Evolutionary conservation across 176 grass and related monocot genomes (phyloP), one percentile per base, ranked within the genome.

Genomic region (Cymbopogon citratus): DNA sequence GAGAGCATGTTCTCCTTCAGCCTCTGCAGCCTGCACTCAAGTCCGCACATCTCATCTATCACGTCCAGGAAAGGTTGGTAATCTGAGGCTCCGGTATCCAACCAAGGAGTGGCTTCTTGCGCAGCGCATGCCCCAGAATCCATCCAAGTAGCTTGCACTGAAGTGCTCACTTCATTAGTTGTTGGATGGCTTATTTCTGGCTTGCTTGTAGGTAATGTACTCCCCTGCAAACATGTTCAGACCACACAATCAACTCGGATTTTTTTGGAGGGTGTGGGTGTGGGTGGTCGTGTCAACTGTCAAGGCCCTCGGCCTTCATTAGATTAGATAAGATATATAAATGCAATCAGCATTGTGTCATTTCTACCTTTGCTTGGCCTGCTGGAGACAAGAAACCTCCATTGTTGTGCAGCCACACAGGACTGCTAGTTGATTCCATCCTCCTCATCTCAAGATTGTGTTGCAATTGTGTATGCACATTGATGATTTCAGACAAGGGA

Each of bases 11-110:
- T 72, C 82, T 90, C 83, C 87, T 88, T 89, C 77, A 99, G 69
- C 21, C 76, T 88, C 69, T 85, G 89, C 81, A 99, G 49, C 80
- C 89, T 91, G 56, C 85, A 62, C 59, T 95, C 84, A 1, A 99
- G 85, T 0, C 74, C 80, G 19, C 82, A 93, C 38, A 93, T 79
- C 14, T 87, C 89, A 59, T 91, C 83, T 9, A 93, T 64, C 46
- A 93, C 82, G 76, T 87, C 75, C 29, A 91, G 75, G 66, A 88
- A 77, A 71, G 85, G 83, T 40, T 85, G 78, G 79, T 93, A 84
- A 9, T 80, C 85, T 13, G 81, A 66, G 16, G 24, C 43, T 45
- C 40, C 76, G 8, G 6, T 54, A 26, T 54, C 71, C 14, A 76
- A 10, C 48, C 26, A 61, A 80, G 52, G 29, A 52, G 57, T 52